phyloP scores from a whole-genome alignment of 495 filamentous ascomycete species.

The Chaetomidium leptoderma region DNA sequence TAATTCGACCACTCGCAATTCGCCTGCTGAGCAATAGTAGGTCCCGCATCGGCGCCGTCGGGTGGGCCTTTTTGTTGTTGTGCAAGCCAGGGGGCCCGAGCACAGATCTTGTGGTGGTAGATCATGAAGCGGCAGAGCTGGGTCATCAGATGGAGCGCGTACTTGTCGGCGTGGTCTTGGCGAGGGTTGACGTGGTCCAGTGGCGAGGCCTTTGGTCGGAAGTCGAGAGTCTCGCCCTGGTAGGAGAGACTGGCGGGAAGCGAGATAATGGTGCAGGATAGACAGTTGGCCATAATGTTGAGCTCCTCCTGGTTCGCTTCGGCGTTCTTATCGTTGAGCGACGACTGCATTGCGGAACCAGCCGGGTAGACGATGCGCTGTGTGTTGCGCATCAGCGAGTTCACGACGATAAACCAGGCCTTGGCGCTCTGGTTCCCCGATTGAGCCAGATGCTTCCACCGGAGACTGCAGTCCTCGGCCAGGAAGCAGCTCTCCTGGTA shows the following conservation, averaged over 20 bases:
- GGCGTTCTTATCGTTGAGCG: neutral
- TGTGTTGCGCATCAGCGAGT: constrained; percentile 1
- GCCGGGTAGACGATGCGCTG: constrained; percentile 5
- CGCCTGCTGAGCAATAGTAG: neutral
- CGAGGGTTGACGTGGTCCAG: neutral
- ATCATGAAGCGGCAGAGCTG: constrained; percentile 7
- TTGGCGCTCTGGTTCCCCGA: neutral
- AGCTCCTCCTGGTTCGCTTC: neutral
- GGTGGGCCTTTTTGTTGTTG: neutral
- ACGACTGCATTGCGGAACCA: neutral
- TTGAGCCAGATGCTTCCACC: neutral
- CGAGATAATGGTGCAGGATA: neutral
- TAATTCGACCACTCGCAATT: constrained; percentile 3
- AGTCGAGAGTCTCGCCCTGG: constrained; percentile 6
- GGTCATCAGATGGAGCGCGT: neutral
- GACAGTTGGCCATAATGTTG: constrained; percentile 3
- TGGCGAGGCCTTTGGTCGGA: neutral
- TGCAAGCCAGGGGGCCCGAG: neutral
- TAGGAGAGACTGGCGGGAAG: neutral
- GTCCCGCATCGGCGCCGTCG: neutral
- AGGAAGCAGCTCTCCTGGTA: constrained; percentile 8
- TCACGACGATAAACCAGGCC: constrained; percentile 7
- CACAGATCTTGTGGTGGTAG: constrained; percentile 3
- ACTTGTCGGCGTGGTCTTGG: constrained; percentile 1
- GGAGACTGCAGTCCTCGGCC: neutral